These are phyloP conservation scores for Osmanthus fragrans DNA, from an alignment of 257 asterid genomes.

Conservation along the genomic window DNA sequence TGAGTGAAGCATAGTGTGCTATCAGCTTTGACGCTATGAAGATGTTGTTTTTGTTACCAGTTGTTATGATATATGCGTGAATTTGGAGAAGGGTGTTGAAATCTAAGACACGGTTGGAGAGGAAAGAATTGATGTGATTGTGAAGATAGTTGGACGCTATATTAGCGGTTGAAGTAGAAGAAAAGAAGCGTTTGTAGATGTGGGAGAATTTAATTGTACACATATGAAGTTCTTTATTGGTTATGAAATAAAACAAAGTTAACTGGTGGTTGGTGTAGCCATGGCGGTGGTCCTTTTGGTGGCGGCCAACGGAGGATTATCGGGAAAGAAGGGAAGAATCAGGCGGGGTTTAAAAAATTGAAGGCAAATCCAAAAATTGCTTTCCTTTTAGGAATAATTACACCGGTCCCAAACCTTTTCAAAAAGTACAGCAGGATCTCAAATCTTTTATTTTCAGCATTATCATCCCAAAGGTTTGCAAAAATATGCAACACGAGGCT, in stretches of 20 bases:
- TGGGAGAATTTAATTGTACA: not conserved
- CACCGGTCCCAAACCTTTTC: too few relatives aligned
- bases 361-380: too few relatives aligned
- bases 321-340: not conserved
- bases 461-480: too few relatives aligned
- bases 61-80: slow-evolving; percentile 54
- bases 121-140: slow-evolving; percentile 41
- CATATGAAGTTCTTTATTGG: not conserved
- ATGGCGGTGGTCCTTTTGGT: not conserved
- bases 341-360: not conserved
- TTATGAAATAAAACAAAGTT: not conserved
- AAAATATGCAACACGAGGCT: too few relatives aligned
- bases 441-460: too few relatives aligned
- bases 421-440: too few relatives aligned
- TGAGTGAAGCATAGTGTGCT: slow-evolving; percentile 56
- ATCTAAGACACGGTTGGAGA: slow-evolving; percentile 32
- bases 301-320: not conserved
- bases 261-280: not conserved
- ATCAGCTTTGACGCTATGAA: slow-evolving; percentile 71
- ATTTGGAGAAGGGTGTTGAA: slow-evolving; percentile 38
- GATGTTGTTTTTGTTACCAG: slow-evolving; percentile 51
- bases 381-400: too few relatives aligned
- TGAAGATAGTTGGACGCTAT: slow-evolving; percentile 33
- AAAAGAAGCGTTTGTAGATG: slow-evolving; percentile 33
- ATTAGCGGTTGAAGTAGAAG: slow-evolving; percentile 27